These are phyloP conservation scores for Diaporthe eres DNA, from an alignment of 2,329 filamentous ascomycete species.

Conservation along the genomic window DNA sequence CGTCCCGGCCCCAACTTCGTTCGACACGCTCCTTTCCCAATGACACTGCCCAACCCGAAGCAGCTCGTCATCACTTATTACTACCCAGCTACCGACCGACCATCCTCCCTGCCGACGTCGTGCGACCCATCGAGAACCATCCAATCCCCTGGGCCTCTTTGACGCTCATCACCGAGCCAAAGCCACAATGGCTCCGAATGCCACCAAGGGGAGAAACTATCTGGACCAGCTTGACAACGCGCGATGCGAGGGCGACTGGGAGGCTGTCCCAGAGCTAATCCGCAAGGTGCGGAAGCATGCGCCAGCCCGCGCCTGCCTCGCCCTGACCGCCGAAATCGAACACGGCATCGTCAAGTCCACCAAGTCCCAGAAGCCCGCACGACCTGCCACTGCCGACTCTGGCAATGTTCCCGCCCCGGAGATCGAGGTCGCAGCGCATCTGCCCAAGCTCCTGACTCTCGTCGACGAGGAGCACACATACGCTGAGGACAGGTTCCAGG, in stretches of 20 bases:
- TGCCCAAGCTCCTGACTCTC: slow-evolving; percentile 67
- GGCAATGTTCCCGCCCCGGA: slow-evolving; percentile 56
- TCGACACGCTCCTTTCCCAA: slow-evolving; percentile 25
- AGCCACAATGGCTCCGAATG: slow-evolving; percentile 49
- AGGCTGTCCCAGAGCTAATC: slow-evolving; percentile 86
- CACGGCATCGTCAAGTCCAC: slow-evolving; percentile 72
- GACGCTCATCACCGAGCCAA: not conserved
- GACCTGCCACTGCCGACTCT: slow-evolving; percentile 56
- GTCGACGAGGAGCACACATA: slow-evolving; percentile 70
- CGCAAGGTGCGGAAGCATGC: slow-evolving; percentile 97
- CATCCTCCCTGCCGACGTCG: slow-evolving; percentile 10
- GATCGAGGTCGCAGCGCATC: slow-evolving; percentile 60
- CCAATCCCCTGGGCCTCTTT: slow-evolving; percentile 2
- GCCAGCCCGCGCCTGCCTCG: slow-evolving; percentile 82
- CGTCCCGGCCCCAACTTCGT: not conserved
- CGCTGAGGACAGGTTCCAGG: slow-evolving; percentile 79
- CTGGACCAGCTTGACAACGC: slow-evolving; percentile 86
- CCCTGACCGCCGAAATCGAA: slow-evolving; percentile 79
- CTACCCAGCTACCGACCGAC: slow-evolving; percentile 8
- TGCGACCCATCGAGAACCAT: slow-evolving; percentile 8
- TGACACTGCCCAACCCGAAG: slow-evolving; percentile 17
- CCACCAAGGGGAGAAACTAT: slow-evolving; percentile 86
- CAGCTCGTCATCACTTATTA: slow-evolving; percentile 16
- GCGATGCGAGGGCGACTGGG: slow-evolving; percentile 90
- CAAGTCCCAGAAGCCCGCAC: slow-evolving; percentile 55